Conservation (phyloP, 1,139 yeast species). For the Yamadazyma triangularis region DNA sequence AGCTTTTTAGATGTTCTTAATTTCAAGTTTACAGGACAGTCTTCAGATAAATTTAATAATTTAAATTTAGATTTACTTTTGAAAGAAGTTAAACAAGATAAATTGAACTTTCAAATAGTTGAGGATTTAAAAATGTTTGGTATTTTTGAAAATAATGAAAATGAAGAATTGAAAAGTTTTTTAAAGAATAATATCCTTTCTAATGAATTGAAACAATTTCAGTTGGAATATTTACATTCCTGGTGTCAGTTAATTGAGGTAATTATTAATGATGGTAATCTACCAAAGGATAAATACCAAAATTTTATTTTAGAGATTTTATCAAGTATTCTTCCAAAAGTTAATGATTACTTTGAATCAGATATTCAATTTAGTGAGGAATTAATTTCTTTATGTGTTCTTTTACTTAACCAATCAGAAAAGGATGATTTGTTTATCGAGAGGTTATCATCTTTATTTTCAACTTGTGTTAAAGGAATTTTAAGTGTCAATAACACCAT, state of each 20-base stretch:
- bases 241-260: constrained; percentile 84
- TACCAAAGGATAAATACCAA: constrained; percentile 29
- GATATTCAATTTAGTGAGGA: constrained; percentile 72
- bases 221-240: constrained; percentile 61
- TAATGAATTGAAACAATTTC: constrained; percentile 46
- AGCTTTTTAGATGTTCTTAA: constrained; percentile 68
- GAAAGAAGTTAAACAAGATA: constrained; percentile 16
- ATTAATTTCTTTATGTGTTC: constrained; percentile 68
- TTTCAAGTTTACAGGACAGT: constrained; percentile 29
- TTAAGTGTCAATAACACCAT: constrained; percentile 66
- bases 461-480: constrained; percentile 70
- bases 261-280: constrained; percentile 54
- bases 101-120: too few relatives aligned
- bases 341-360: constrained; percentile 65
- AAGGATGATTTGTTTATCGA: constrained; percentile 32
- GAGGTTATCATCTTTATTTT: constrained; percentile 64
- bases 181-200: constrained; percentile 41
- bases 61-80: constrained; percentile 27
- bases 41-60: constrained; percentile 22
- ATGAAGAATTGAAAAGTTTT: constrained; percentile 19
- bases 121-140: not conserved
- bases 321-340: constrained; percentile 70
- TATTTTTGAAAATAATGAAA: constrained; percentile 5
- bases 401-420: constrained; percentile 62
- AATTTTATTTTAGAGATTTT: constrained; percentile 73